Base-by-base conservation (phyloP, 2,329 filamentous ascomycete species). In the Spiromastix sp. region DNA sequence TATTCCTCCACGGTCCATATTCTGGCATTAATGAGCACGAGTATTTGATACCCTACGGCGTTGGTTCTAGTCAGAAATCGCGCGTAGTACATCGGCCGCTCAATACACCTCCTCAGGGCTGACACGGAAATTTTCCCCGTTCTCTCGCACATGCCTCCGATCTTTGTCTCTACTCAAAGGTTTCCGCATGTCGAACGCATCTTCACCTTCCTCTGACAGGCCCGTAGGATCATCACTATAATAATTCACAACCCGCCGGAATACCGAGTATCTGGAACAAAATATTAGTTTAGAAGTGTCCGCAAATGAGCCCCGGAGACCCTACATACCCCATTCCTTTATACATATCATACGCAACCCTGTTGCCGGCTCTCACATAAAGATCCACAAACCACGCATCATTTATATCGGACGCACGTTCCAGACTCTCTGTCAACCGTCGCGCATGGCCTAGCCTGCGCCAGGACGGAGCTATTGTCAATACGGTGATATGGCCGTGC, bases 171-270 rank as follows among this genome's bases (percentile, higher is more conserved):
- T 74, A 60, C 74, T 82, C 64, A 89, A 76, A 24, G 85, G 76
- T 58, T 95, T 96, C 45, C 91, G 77, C 91, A 98, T 98, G 63
- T 98, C 91, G 57, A 85, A 91, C 12, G 89, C 91, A 65, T 96
- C 89, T 60, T 93, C 86, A 33, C 76, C 74, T 15, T 55, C 52
- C 18, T 60, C 58, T 11, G 65, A 66, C 41, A 72, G 67, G 7
- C 70, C 74, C 3, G 76, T 74, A 36, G 79, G 73, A 54, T 93
- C 83, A 55, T 95, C 87, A 43, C 82, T 85, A 53, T 98, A 98
- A 60, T 98, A 98, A 50, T 82, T 81, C 48, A 85, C 78, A 29
- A 98, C 89, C 7, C 85, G 75, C 30, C 91, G 72, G 61, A 82
- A 98, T 30, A 96, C 81, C 39, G 77, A 86, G 57, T 98, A 77